phyloP scores from a whole-genome alignment of 75 land plant genomes.

The Adiantum capillusveneris region DNA sequence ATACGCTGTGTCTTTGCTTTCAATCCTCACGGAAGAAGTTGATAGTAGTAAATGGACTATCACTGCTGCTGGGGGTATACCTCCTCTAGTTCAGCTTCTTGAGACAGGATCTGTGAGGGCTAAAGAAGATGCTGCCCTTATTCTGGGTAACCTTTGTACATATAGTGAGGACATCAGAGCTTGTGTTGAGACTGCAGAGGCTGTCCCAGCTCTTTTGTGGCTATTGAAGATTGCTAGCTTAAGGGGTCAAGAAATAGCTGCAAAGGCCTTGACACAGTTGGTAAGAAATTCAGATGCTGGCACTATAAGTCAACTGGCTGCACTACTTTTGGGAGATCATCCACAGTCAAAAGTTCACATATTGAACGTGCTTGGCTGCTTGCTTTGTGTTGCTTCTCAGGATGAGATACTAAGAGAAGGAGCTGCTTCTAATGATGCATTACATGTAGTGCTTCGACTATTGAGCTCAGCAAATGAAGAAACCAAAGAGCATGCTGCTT shows the following conservation, averaged over 20 bases:
- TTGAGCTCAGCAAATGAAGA: conserved; percentile 20
- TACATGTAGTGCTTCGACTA: conserved; percentile 21
- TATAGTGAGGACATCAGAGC: conserved; percentile 94
- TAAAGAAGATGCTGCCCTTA: conserved; percentile 65
- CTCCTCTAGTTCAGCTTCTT: conserved; percentile 33
- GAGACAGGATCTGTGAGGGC: conserved; percentile 44
- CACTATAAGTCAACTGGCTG: conserved; percentile 35
- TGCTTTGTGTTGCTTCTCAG: conserved; percentile 35
- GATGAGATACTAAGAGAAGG: conserved; percentile 30
- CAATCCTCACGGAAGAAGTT: conserved; percentile 34
- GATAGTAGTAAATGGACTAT: conserved; percentile 44
- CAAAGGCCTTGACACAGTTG: conserved; percentile 35
- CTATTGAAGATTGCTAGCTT: conserved; percentile 72
- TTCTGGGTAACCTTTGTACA: conserved; percentile 70
- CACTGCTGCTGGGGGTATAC: conserved; percentile 39
- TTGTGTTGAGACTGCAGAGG: conserved; percentile 91
- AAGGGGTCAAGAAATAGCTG: conserved; percentile 57
- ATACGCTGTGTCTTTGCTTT: conserved; percentile 39
- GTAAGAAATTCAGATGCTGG: conserved; percentile 36
- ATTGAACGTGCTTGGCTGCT: conserved; percentile 35
- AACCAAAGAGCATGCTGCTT: conserved; percentile 32
- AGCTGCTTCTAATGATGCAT: conserved; percentile 35
- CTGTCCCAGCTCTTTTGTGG: conserved; percentile 77
- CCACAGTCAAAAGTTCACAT: conserved; percentile 37
- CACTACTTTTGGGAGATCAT: conserved; percentile 28